Percentiles rank a stretch among this genome's conserved stretches.
Evolutionary conservation across 2,329 filamentous ascomycete species (phyloP).

Genomic region (Fusarium keratoplasticum): DNA sequence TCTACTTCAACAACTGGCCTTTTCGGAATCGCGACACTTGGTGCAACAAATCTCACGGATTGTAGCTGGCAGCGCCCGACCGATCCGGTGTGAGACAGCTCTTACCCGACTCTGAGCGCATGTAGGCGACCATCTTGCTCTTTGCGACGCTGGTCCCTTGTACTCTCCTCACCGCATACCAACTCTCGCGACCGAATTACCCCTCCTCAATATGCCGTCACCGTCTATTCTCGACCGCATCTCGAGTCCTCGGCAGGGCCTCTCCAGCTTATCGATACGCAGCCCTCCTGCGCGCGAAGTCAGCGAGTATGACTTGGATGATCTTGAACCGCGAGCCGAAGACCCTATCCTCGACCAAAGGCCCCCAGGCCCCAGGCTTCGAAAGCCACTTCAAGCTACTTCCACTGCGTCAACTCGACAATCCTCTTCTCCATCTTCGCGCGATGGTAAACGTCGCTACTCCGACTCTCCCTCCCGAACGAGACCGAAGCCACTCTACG

Average conservation of each 20-base stretch:
- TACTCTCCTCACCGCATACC: background rate
- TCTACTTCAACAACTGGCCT: background rate
- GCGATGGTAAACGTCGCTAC: conserved; percentile 44
- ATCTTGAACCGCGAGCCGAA: conserved; percentile 53
- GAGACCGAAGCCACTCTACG: conserved; percentile 54
- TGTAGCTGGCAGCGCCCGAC: background rate
- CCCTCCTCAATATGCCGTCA: conserved; percentile 41
- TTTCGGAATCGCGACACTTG: background rate
- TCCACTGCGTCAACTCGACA: conserved; percentile 12
- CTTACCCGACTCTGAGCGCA: conserved; percentile 19
- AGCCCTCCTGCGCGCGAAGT: conserved; percentile 39
- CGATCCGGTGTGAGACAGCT: background rate
- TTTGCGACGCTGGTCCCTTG: conserved; percentile 3
- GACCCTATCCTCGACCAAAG: conserved; percentile 40
- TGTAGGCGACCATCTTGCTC: conserved; percentile 15
- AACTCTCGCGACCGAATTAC: background rate
- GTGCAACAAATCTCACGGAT: background rate
- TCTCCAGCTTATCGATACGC: conserved; percentile 45
- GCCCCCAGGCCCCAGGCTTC: conserved; percentile 36
- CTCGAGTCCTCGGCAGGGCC: conserved; percentile 37
- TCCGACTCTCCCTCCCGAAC: conserved; percentile 48
- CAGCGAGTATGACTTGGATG: conserved; percentile 53
- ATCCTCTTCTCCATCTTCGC: conserved; percentile 32
- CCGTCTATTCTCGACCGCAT: conserved; percentile 45
- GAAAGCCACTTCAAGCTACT: conserved; percentile 21